Conservation (phyloP, 305 asterid genomes). For the Lippia alba region DNA sequence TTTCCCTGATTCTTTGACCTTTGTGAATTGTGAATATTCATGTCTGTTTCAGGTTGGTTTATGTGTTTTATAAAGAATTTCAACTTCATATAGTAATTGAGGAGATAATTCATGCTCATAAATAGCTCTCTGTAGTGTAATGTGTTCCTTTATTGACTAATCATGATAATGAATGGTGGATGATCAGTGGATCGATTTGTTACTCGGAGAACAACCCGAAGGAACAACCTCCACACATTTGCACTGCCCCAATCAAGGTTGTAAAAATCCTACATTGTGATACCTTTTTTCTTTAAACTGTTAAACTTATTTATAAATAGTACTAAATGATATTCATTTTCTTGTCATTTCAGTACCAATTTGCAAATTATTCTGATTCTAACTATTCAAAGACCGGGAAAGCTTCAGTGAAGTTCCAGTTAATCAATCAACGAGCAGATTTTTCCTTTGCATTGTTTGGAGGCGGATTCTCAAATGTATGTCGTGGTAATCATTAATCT, state of each 20-base stretch:
- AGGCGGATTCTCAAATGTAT: conserved; percentile 80
- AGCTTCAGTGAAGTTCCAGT: conserved; percentile 65
- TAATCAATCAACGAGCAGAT: conserved; percentile 91
- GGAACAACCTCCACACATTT: conserved; percentile 67
- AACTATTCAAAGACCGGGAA: conserved; percentile 64
- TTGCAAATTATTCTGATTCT: conserved; percentile 63
- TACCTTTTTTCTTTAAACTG: neutral
- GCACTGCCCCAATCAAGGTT: conserved; percentile 90
- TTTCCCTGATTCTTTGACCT: conserved; percentile 6
- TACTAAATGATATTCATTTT: neutral
- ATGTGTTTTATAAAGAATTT: neutral
- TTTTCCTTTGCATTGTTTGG: conserved; percentile 86
- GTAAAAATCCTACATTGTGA: conserved; percentile 15
- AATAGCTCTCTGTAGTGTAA: neutral
- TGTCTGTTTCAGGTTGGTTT: conserved; percentile 12
- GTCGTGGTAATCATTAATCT: conserved; percentile 31
- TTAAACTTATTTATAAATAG: neutral
- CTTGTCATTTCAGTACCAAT: conserved; percentile 67
- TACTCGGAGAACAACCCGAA: conserved; percentile 44
- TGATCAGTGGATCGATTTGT: conserved; percentile 74
- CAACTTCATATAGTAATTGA: neutral
- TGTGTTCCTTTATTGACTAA: neutral
- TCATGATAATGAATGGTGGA: conserved; percentile 34
- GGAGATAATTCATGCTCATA: neutral
- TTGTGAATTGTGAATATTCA: neutral